Percentiles rank a stretch among this genome's conserved stretches.
These are phyloP conservation scores for Aphanomyces euteiches DNA, from an alignment of 352 stramenopile genomes.

Conservation along the genomic window DNA sequence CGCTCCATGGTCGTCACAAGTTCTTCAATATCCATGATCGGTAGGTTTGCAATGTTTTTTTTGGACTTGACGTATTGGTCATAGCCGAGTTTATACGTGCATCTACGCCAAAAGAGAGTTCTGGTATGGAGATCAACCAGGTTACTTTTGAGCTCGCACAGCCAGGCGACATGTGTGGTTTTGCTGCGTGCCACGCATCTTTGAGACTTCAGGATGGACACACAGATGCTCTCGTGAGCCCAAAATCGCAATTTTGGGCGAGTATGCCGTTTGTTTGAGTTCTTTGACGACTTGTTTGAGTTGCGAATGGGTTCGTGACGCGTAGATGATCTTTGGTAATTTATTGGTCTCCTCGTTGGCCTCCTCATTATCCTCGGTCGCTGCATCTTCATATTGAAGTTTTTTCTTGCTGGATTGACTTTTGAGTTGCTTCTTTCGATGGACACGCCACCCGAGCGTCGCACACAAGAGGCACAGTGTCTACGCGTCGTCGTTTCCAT, in stretches of 20 bases:
- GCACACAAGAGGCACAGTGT: constrained; percentile 96
- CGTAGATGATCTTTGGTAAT: constrained; percentile 95
- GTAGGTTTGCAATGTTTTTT: constrained; percentile 40
- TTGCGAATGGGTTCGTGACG: constrained; percentile 97
- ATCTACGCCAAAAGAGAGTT: constrained; percentile 37
- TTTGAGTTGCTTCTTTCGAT: constrained; percentile 57
- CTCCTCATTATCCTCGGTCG: constrained; percentile 31
- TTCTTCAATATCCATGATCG: constrained; percentile 99
- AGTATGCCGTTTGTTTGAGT: constrained; percentile 94
- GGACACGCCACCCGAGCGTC: constrained; percentile 90
- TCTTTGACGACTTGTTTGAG: constrained; percentile 96
- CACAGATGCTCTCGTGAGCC: constrained; percentile 96
- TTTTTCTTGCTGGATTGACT: constrained; percentile 10
- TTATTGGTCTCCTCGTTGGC: constrained; percentile 38
- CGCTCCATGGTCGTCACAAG: constrained; percentile 85
- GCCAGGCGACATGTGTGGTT: constrained; percentile 84
- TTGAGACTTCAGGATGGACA: constrained; percentile 92
- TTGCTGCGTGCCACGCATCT: constrained; percentile 77
- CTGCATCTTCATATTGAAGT: constrained; percentile 54
- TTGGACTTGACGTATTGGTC: constrained; percentile 48
- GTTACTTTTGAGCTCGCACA: constrained; percentile 85
- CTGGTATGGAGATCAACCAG: constrained; percentile 8
- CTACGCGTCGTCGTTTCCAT: constrained; percentile 33
- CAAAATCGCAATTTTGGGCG: constrained; percentile 82
- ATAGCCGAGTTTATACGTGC: constrained; percentile 74